Base-by-base conservation (phyloP, 1,139 yeast species). In the Geotrichum macrosporum region DNA sequence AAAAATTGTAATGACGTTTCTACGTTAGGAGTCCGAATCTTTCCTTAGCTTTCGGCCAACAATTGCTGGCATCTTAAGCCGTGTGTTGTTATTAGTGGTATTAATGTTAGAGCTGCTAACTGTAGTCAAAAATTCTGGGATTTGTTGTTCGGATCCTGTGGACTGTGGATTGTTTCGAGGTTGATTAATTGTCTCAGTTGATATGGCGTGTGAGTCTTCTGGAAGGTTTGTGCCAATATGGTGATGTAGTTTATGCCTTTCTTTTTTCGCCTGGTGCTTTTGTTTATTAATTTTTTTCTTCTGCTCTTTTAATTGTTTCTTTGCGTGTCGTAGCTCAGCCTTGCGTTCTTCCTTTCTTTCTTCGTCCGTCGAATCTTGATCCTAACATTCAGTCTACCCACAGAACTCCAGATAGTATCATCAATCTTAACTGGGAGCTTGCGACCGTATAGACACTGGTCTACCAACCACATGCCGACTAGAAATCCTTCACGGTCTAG, bases 391-490 rank as follows among this genome's bases (percentile, higher is more conserved):
- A 72, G 62, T 44, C 71, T 62, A 8, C 70, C 68, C 2, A 68
- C 69, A 35, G 68, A 60, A 33, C 63, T 60, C 73, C 73, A 69
- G 4, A 69, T 60, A 12, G 59, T 61, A 22, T 61, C 60, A 21
- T 62, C 64, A 16, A 56, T 73, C 76, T 67, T 68, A 54, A 77
- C 75, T 0, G 97, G 96, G 44, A 92, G 69, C 63, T 92, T 92
- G 32, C 95, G 73, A 0, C 97, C 97, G 61, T 89, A 92, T n/a
- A 89, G 71, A 60, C 95, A 85, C 64, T 89, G 97, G 64, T 89
- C 97, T 1, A 89, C 92, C 5, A 87, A 67, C 97, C 97, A 89
- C 86, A 84, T 87, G 0, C 96, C 98, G 12, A 88, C 94, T 34
- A 89, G 68, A 59, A 92, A 92, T 54, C 89, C 89, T 40, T 80